phyloP scores from a whole-genome alignment of 73 alveolate species.

The Symbiodinium natans region DNA sequence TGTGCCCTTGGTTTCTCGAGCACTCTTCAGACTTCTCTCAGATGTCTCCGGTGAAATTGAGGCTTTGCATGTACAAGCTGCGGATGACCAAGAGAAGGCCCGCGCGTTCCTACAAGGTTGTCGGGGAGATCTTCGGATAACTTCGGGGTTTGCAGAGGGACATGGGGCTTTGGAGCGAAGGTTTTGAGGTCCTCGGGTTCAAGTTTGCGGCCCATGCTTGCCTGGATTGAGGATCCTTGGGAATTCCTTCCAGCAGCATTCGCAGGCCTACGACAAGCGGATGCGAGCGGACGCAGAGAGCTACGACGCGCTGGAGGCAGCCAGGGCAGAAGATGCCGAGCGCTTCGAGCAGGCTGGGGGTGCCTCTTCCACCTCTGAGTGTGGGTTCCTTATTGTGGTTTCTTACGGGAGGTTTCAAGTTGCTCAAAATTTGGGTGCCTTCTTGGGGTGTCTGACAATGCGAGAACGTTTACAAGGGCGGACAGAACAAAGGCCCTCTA shows the following conservation, averaged over 20 bases:
- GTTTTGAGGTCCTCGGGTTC: too few species aligned
- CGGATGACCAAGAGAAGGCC: constrained; percentile 74
- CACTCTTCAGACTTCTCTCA: not conserved
- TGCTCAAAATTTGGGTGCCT: not conserved
- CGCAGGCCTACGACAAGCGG: constrained; percentile 85
- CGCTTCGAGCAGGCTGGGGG: constrained; percentile 57
- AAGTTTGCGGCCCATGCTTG: too few species aligned
- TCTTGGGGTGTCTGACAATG: not conserved
- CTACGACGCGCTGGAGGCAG: constrained; percentile 66
- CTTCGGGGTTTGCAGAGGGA: too few species aligned
- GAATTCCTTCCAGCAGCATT: too few species aligned
- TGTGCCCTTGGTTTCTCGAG: not conserved
- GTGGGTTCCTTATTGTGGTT: not conserved
- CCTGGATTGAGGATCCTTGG: too few species aligned
- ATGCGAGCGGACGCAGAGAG: constrained; percentile 83
- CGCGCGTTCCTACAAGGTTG: too few species aligned
- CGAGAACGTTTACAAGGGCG: not conserved
- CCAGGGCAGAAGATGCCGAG: not conserved
- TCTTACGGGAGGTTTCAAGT: not conserved
- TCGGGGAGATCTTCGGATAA: too few species aligned
- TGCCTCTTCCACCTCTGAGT: not conserved
- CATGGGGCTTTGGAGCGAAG: too few species aligned
- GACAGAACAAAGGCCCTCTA: too few species aligned
- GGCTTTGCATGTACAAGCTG: constrained; percentile 65
- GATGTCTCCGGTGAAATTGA: not conserved